Evolutionary conservation across 305 asterid genomes (phyloP), one percentile per base, ranked within the genome.

Genomic region (Striga hermonthica): DNA sequence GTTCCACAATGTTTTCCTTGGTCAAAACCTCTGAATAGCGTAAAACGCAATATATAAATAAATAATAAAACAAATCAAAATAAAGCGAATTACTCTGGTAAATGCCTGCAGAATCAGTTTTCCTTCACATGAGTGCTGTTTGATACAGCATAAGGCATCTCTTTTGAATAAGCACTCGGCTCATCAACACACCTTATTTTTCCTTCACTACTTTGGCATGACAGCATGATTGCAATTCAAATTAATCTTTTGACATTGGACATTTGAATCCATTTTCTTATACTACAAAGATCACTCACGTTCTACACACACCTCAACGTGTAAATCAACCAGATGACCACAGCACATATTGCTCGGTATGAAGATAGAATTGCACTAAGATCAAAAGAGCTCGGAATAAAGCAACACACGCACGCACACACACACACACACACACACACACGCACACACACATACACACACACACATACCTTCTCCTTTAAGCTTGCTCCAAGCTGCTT

Each of bases 401-500:
- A 15, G n/a, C n/a, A n/a, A n/a, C n/a, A n/a, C n/a, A n/a, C n/a
- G n/a, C n/a, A n/a, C n/a, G n/a, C n/a, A n/a, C n/a, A n/a, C n/a
- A n/a, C n/a, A n/a, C n/a, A n/a, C n/a, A n/a, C n/a, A n/a, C n/a
- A n/a, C n/a, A n/a, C n/a, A n/a, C n/a, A n/a, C n/a, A n/a, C n/a
- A n/a, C n/a, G n/a, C n/a, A n/a, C n/a, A n/a, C n/a, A n/a, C n/a
- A n/a, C n/a, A n/a, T n/a, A n/a, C n/a, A n/a, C n/a, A n/a, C n/a
- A 34, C 57, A 35, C 41, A 16, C 3, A 47, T 34, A 90, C 99
- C 99, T 93, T 85, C 96, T 72, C 95, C 99, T 80, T 88, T 93
- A 78, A 93, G 97, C 89, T 90, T 90, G 86, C 73, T 88, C 99
- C 97, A 90, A 48, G 96, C 97, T 7, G 95, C 59, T 79, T 93